Evolutionary conservation across 768 basidiomycete species (phyloP).

Genomic region (Leccinum barrowsii): DNA sequence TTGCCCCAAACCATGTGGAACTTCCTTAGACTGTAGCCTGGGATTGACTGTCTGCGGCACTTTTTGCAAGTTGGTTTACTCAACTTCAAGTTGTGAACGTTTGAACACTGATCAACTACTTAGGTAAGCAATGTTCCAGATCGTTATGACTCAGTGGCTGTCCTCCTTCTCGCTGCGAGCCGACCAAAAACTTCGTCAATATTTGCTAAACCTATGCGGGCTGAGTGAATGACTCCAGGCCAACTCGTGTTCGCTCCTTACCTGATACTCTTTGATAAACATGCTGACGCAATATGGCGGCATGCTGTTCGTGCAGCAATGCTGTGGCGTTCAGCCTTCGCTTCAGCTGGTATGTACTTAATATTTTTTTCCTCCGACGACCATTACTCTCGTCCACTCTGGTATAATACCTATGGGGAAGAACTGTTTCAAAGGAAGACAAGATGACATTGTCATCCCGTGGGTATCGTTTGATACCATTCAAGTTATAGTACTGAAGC

Average conservation of each 20-base stretch:
- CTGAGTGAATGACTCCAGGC: not conserved
- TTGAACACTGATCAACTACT: no score
- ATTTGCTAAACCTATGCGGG: not conserved
- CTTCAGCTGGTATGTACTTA: no score
- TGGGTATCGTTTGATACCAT: not conserved
- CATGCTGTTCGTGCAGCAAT: no score
- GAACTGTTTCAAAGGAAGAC: not conserved
- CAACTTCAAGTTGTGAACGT: no score
- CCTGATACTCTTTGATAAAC: not conserved
- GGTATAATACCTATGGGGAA: not conserved
- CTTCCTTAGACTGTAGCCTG: no score
- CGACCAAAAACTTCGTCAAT: constrained; percentile 11
- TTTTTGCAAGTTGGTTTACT: no score
- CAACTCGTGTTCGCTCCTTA: no score
- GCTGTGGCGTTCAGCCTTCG: not conserved
- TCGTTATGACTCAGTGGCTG: no score
- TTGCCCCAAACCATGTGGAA: no score
- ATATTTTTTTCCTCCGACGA: not conserved
- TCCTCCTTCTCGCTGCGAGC: no score
- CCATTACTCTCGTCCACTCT: not conserved
- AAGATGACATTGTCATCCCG: not conserved
- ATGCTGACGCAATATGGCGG: not conserved
- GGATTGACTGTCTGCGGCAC: no score
- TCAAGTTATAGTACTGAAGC: not conserved
- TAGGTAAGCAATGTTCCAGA: no score